Evolutionary conservation across 2,329 filamentous ascomycete species (phyloP), one percentile per base, ranked within the genome.

Genomic region (Xylaria sp.): DNA sequence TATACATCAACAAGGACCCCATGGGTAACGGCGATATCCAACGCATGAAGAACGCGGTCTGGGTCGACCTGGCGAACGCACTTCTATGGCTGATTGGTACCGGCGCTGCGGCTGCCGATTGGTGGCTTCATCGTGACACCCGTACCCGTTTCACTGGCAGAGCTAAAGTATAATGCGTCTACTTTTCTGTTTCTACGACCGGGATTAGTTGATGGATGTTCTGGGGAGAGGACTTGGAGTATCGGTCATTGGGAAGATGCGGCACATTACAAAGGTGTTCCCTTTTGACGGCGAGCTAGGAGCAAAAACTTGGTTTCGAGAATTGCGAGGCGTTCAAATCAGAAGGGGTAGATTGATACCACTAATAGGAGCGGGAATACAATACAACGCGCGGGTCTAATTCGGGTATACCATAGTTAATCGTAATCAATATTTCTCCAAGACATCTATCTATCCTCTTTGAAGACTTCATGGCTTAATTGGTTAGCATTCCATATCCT

Each of bases 41-140:
- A 72, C 86, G 92, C 65, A 97, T 97, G 93, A 93, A 94, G 82
- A 89, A 90, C 76, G 92, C 93, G 4, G 92, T 96, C 17, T 97
- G 93, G 92, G 85, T 97, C 54, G 92, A 95, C 78, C 79, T 97
- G 59, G 83, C 87, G 55, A 93, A 91, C 78, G 86, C 93, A 78
- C 77, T 93, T 14, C 83, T 97, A 59, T 97, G 94, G 94, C 81
- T 93, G 58, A 79, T 90, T 55, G 89, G 88, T 2, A 85, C 87
- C 3, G 67, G 86, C 12, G 87, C 85, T 32, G 83, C 86, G 14
- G 82, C 82, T 14, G 77, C 84, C 1, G 87, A 90, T 76, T 93
- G 89, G 85, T 88, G 83, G 78, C 82, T 80, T 69, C 82, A 86
- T 74, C 83, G 86, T 55, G 82, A 87, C 56, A 80, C 80, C 36